These are phyloP conservation scores for Ehretia macrophylla DNA, from an alignment of 257 asterid genomes.

Conservation along the genomic window DNA sequence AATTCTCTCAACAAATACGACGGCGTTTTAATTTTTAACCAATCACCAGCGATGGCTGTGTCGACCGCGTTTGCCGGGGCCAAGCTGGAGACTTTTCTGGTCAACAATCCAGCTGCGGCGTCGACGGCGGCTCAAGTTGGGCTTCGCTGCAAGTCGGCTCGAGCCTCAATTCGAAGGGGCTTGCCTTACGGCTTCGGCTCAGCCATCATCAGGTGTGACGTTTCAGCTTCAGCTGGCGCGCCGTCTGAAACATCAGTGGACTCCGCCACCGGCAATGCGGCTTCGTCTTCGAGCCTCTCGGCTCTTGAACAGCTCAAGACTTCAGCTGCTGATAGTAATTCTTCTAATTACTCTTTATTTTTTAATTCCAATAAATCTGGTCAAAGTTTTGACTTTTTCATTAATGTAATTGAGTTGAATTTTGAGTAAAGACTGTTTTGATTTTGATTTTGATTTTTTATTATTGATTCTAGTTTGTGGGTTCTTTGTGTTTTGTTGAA, in stretches of 20 bases:
- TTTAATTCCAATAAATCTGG: background rate
- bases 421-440: too few species aligned
- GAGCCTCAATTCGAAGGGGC: slow-evolving; percentile 17
- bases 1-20: background rate
- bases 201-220: slow-evolving; percentile 49
- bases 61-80: slow-evolving; percentile 67
- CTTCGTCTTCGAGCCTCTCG: slow-evolving; percentile 71
- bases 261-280: slow-evolving; percentile 34
- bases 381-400: background rate
- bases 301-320: slow-evolving; percentile 85
- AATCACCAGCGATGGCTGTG: slow-evolving; percentile 48
- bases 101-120: slow-evolving; percentile 46
- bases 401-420: background rate
- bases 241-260: slow-evolving; percentile 31
- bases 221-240: slow-evolving; percentile 24
- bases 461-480: background rate
- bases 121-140: slow-evolving; percentile 17
- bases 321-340: slow-evolving; percentile 76
- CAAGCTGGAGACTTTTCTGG: slow-evolving; percentile 64
- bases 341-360: background rate
- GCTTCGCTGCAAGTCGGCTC: slow-evolving; percentile 36
- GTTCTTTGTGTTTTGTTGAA: background rate
- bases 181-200: slow-evolving; percentile 16
- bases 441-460: background rate
- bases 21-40: slow-evolving; percentile 15